A percentile compares a stretch with the other conserved stretches of the same genome.
Evolutionary conservation across 331 rosid genomes (phyloP).

Genomic region (Prunus yedoensis): DNA sequence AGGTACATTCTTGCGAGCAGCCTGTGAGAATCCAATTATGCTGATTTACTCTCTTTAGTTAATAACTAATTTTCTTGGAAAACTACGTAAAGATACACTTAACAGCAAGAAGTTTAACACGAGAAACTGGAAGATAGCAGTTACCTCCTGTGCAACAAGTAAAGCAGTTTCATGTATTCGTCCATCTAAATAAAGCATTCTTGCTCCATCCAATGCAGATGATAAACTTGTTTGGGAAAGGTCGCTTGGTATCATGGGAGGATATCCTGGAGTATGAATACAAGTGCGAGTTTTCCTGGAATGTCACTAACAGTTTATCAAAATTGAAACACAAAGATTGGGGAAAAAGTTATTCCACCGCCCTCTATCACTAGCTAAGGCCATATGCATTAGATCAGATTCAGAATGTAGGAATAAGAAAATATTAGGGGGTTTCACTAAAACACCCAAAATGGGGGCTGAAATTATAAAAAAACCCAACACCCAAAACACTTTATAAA

Average conservation of each 20-base stretch:
- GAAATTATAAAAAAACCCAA: too few relatives aligned
- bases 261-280: slow-evolving; percentile 91
- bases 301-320: slow-evolving; percentile 2
- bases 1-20: slow-evolving; percentile 58
- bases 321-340: neutral
- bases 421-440: too few relatives aligned
- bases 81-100: neutral
- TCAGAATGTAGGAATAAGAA: neutral
- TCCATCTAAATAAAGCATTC: slow-evolving; percentile 68
- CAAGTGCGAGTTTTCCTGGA: slow-evolving; percentile 93
- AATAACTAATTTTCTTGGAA: neutral
- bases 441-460: too few relatives aligned
- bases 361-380: neutral
- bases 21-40: slow-evolving; percentile 48
- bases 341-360: neutral
- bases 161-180: slow-evolving; percentile 80
- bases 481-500: too few relatives aligned
- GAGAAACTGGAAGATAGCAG: slow-evolving; percentile 1
- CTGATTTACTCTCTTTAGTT: neutral
- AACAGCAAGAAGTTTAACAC: neutral
- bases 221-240: slow-evolving; percentile 59
- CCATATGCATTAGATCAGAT: neutral
- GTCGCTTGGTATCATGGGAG: slow-evolving; percentile 80
- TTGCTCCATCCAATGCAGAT: slow-evolving; percentile 81
- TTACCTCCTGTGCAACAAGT: slow-evolving; percentile 79